Evolutionary conservation across 768 basidiomycete species (phyloP).

Genomic region (Amanita brunnescens): DNA sequence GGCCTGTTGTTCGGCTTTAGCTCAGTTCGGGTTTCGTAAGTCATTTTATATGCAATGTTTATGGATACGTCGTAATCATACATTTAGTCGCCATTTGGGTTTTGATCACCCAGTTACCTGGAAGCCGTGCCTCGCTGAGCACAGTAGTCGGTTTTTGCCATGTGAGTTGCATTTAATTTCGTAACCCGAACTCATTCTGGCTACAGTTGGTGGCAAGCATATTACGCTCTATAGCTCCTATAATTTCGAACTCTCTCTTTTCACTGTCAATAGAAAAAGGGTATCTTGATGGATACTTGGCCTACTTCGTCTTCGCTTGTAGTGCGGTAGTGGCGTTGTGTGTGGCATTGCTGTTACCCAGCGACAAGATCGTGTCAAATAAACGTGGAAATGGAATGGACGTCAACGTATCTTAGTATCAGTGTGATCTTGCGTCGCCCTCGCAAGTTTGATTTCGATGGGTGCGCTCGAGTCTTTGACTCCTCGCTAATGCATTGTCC

Average conservation of each 20-base stretch:
- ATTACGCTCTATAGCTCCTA: conserved; percentile 44
- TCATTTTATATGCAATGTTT: no score
- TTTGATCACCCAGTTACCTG: background rate
- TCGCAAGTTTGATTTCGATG: no score
- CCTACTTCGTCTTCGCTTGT: conserved; percentile 35
- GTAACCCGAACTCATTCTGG: background rate
- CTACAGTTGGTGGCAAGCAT: conserved; percentile 26
- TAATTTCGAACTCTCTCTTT: conserved; percentile 53
- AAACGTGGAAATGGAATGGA: no score
- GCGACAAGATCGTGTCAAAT: conserved; percentile 18
- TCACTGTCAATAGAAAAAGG: conserved; percentile 50
- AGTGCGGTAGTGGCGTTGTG: conserved; percentile 4
- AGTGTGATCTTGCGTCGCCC: no score
- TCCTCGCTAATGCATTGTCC: no score
- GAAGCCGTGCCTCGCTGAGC: background rate
- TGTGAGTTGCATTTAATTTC: background rate
- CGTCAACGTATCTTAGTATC: no score
- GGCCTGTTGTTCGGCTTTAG: no score
- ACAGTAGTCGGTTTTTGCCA: background rate
- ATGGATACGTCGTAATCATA: no score
- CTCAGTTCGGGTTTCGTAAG: no score
- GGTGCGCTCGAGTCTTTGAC: no score
- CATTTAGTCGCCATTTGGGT: no score
- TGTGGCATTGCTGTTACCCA: conserved; percentile 11
- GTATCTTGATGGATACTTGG: conserved; percentile 46